phyloP scores from a whole-genome alignment of 2,329 filamentous ascomycete species.

The Catunica adiposa region DNA sequence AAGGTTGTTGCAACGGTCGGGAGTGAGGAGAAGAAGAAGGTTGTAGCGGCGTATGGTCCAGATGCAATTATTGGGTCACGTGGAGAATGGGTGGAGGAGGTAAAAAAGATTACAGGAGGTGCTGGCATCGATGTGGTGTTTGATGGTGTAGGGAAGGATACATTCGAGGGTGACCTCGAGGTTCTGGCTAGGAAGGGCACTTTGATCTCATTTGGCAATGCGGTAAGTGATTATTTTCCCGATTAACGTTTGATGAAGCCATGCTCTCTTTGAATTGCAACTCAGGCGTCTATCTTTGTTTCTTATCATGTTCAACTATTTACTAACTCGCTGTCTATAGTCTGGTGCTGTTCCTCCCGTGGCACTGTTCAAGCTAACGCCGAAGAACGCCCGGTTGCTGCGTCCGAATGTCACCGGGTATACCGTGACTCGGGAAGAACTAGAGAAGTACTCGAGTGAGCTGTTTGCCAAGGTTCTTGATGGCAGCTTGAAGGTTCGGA shows the following conservation, averaged over 20 bases:
- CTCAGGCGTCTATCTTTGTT: too few relatives aligned
- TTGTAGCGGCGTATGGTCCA: slow-evolving; percentile 56
- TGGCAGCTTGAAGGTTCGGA: slow-evolving; percentile 51
- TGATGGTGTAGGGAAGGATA: slow-evolving; percentile 71
- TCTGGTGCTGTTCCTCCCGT: slow-evolving; percentile 60
- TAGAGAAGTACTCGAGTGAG: slow-evolving; percentile 52
- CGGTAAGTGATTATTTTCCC: slow-evolving; percentile 30
- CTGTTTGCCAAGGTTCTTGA: slow-evolving; percentile 55
- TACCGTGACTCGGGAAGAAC: slow-evolving; percentile 50
- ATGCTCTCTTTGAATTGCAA: not conserved
- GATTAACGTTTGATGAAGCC: not conserved
- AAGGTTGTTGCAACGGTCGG: slow-evolving; percentile 66
- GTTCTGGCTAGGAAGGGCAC: slow-evolving; percentile 61
- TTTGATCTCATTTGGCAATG: slow-evolving; percentile 67
- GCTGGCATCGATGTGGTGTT: slow-evolving; percentile 63
- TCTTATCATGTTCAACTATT: not conserved
- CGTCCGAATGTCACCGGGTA: slow-evolving; percentile 62
- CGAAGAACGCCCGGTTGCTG: slow-evolving; percentile 63
- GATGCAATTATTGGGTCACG: slow-evolving; percentile 40
- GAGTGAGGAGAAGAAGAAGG: slow-evolving; percentile 51
- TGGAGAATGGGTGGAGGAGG: slow-evolving; percentile 36
- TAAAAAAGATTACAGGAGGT: slow-evolving; percentile 53
- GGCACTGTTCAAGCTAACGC: slow-evolving; percentile 35
- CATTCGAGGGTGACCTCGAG: slow-evolving; percentile 64
- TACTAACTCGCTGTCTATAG: slow-evolving; percentile 19